phyloP scores from a whole-genome alignment of 306 rosid genomes.

The Morella rubra region DNA sequence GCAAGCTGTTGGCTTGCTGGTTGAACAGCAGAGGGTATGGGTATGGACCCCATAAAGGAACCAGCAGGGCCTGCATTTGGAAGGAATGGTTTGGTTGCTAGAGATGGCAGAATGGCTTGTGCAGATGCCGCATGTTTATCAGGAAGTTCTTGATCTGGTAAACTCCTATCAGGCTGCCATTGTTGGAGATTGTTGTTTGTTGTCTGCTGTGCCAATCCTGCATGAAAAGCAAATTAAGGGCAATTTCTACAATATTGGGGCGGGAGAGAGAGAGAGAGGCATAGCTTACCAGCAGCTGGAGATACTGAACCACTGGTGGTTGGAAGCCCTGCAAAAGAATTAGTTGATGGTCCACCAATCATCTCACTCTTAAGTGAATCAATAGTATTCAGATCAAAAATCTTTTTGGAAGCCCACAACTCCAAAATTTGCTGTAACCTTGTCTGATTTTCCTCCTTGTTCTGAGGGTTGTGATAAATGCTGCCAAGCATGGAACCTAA shows the following conservation, averaged over 20 bases:
- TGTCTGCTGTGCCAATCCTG: constrained; percentile 59
- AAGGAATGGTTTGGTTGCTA: constrained; percentile 62
- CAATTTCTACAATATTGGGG: background rate
- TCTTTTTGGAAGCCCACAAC: constrained; percentile 86
- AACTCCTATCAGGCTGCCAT: constrained; percentile 77
- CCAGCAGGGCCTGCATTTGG: constrained; percentile 55
- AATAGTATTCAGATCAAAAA: constrained; percentile 79
- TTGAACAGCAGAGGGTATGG: constrained; percentile 69
- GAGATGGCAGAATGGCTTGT: constrained; percentile 51
- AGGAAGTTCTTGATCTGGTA: constrained; percentile 62
- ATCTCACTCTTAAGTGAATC: constrained; percentile 68
- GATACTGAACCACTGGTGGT: constrained; percentile 55
- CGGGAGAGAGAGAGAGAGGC: background rate
- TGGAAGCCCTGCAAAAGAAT: constrained; percentile 53
- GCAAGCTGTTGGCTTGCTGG: constrained; percentile 57
- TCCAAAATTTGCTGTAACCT: constrained; percentile 86
- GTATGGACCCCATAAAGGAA: constrained; percentile 62
- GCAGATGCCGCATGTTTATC: constrained; percentile 60
- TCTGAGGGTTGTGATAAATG: constrained; percentile 89
- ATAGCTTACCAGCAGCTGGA: constrained; percentile 56
- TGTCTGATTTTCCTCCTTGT: constrained; percentile 78
- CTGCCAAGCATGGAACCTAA: constrained; percentile 94
- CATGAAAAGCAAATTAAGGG: constrained; percentile 17
- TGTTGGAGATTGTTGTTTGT: constrained; percentile 47
- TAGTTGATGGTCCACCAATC: constrained; percentile 67